Evolutionary conservation across 208 protist genomes (phyloP).

Genomic region (Crithidia brevicula): DNA sequence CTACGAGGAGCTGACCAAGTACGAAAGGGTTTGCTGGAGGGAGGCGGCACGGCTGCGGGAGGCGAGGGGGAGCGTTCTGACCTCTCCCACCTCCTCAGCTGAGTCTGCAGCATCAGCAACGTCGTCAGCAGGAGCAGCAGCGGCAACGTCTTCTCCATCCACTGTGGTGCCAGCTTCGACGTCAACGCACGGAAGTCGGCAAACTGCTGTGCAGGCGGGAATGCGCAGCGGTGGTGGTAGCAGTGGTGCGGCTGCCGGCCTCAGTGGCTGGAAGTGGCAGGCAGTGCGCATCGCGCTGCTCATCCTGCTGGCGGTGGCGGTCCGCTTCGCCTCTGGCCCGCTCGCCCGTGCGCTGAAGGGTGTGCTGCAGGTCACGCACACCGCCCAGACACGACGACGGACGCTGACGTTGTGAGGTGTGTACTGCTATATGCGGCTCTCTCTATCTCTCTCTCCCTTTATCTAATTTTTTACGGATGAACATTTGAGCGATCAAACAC

Average conservation of each 20-base stretch:
- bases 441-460: constrained; percentile 12
- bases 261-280: constrained; percentile 28
- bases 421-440: neutral
- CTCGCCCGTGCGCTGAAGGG: constrained; percentile 25
- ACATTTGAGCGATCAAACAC: no score
- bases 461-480: no score
- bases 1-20: constrained; percentile 3
- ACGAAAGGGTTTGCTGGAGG: constrained; percentile 18
- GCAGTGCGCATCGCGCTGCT: constrained; percentile 20
- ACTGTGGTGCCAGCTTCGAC: neutral
- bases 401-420: constrained; percentile 33
- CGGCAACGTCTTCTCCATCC: neutral
- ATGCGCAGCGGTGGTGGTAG: no score
- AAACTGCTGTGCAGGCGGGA: no score
- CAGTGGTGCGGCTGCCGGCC: neutral
- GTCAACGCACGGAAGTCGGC: no score
- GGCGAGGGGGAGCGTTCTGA: neutral
- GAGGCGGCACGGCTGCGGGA: constrained; percentile 7
- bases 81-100: neutral
- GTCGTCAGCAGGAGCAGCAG: neutral
- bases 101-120: neutral
- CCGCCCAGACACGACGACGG: constrained; percentile 28
- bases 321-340: constrained; percentile 33
- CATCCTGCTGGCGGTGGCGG: constrained; percentile 27
- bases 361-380: constrained; percentile 17